Conservation (phyloP, 2,329 filamentous ascomycete genomes). For the Claviceps cyperi region DNA sequence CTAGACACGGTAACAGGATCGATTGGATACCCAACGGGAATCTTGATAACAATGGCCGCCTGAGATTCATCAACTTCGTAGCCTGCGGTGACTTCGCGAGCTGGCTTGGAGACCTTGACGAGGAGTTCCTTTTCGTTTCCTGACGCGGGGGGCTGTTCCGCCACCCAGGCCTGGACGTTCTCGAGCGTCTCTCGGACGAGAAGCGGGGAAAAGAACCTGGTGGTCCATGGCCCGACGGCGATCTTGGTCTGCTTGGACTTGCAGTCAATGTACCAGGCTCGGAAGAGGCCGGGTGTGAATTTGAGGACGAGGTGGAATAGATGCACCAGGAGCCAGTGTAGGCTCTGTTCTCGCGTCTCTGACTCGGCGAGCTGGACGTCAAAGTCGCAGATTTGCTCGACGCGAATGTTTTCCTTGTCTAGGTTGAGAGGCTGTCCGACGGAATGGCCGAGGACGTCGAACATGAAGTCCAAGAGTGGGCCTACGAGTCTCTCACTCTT, state of each 20-base stretch:
- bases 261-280: conserved; percentile 72
- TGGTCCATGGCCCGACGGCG: conserved; percentile 72
- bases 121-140: conserved; percentile 40
- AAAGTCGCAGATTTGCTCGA: conserved; percentile 40
- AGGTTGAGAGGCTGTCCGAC: conserved; percentile 60
- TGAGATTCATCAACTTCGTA: conserved; percentile 82
- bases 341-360: conserved; percentile 54
- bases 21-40: conserved; percentile 74
- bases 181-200: conserved; percentile 52
- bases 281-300: conserved; percentile 64
- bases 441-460: conserved; percentile 72
- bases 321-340: conserved; percentile 73
- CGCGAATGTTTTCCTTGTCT: conserved; percentile 48
- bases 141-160: conserved; percentile 31
- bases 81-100: conserved; percentile 64
- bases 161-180: conserved; percentile 54
- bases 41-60: conserved; percentile 65
- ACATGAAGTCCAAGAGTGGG: conserved; percentile 62
- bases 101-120: conserved; percentile 57
- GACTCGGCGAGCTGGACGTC: conserved; percentile 36
- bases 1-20: conserved; percentile 62
- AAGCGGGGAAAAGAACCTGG: conserved; percentile 63
- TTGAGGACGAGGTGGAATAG: conserved; percentile 72
- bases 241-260: conserved; percentile 67
- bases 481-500: conserved; percentile 57